A percentile compares a stretch with the other conserved stretches of the same genome.
Conservation (phyloP, 805 yeast genomes). For the Kuraishia cidri region DNA sequence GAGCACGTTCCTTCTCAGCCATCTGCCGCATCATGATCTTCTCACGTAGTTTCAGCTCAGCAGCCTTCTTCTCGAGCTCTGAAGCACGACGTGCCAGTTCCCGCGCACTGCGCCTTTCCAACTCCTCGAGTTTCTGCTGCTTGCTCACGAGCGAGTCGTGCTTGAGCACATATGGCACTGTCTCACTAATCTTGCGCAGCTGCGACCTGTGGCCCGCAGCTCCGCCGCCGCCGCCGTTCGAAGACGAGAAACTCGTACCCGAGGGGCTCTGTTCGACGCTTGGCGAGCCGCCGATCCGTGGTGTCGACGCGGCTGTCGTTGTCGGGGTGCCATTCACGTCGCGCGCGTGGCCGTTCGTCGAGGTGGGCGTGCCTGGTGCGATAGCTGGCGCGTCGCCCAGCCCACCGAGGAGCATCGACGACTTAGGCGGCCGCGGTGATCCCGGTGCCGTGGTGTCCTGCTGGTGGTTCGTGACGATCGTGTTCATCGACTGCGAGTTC, state of each 20-base stretch:
- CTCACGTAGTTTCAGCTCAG: conserved; percentile 61
- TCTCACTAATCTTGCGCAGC: conserved; percentile 70
- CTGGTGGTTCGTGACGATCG: too few relatives aligned
- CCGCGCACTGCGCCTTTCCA: conserved; percentile 70
- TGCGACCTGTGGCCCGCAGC: conserved; percentile 48
- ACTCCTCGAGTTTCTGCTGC: conserved; percentile 70
- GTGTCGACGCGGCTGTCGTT: not conserved
- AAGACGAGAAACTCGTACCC: too few relatives aligned
- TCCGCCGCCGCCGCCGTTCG: too few relatives aligned
- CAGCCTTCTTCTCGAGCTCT: conserved; percentile 67
- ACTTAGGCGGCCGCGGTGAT: too few relatives aligned
- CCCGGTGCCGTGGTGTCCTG: too few relatives aligned
- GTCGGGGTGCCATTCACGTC: not conserved
- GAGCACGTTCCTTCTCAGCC: too few relatives aligned
- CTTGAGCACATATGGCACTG: conserved; percentile 76
- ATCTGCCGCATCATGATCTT: conserved; percentile 35
- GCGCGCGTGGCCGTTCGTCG: not conserved
- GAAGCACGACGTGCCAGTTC: conserved; percentile 71
- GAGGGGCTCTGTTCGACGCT: too few relatives aligned
- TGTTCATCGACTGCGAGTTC: conserved; percentile 22
- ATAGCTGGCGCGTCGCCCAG: too few relatives aligned
- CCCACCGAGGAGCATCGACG: too few relatives aligned
- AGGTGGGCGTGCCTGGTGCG: too few relatives aligned
- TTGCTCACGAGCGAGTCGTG: conserved; percentile 69
- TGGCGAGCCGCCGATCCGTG: too few relatives aligned